Conservation (phyloP, 23 red algal species). For the Pyropia haitanensis region DNA sequence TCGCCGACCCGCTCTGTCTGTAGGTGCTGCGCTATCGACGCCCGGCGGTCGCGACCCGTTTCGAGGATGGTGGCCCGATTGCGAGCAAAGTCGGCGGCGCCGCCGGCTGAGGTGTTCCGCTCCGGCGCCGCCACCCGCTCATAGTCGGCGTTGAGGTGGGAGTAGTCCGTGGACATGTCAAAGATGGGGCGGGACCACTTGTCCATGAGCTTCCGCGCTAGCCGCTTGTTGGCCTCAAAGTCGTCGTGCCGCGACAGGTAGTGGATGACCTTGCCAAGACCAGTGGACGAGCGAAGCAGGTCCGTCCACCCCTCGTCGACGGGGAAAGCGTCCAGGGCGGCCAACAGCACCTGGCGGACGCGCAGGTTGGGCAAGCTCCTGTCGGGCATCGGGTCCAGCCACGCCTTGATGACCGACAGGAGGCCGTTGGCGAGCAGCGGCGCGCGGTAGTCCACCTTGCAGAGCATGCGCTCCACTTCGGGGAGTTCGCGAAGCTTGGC, state of each 20-base stretch:
- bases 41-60: too few species aligned
- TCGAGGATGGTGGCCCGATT: too few species aligned
- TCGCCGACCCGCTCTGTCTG: too few species aligned
- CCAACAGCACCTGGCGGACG: conserved; percentile 36
- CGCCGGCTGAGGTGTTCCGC: too few species aligned
- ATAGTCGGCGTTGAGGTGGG: conserved; percentile 5
- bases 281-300: conserved; percentile 27
- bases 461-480: conserved; percentile 52
- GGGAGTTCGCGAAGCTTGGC: conserved; percentile 54
- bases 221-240: conserved; percentile 26
- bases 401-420: conserved; percentile 36
- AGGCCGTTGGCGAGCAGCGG: conserved; percentile 57
- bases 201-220: conserved; percentile 72
- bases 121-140: conserved; percentile 8
- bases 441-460: conserved; percentile 47
- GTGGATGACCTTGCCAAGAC: conserved; percentile 61
- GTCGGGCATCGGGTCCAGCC: conserved; percentile 74
- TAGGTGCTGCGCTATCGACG: too few species aligned
- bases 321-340: conserved; percentile 40
- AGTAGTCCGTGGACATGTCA: conserved; percentile 20
- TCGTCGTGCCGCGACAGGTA: conserved; percentile 52
- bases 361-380: conserved; percentile 48
- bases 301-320: conserved; percentile 71
- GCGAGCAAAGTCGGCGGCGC: too few species aligned
- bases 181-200: conserved; percentile 67